Conservation (phyloP, 202 grass and related monocot genomes). For the Setaria italica region DNA sequence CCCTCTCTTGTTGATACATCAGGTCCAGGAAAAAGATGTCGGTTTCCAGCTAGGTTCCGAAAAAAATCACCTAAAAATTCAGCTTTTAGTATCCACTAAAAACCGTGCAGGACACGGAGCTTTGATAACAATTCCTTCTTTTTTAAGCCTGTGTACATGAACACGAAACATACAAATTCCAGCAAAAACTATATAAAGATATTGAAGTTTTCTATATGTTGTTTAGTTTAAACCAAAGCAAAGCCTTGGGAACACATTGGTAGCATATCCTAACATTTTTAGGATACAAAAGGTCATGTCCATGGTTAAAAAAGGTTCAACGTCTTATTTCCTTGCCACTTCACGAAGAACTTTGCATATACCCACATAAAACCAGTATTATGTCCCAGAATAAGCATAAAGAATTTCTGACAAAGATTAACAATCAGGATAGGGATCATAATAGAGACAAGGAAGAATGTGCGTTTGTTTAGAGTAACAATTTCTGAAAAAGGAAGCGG, state of each 20-base stretch:
- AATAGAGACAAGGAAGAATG: not conserved
- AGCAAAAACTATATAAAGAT: slow-evolving; percentile 16
- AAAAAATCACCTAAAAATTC: slow-evolving; percentile 52
- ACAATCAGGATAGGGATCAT: not conserved
- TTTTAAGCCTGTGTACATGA: slow-evolving; percentile 47
- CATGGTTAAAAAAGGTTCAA: not conserved
- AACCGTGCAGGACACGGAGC: slow-evolving; percentile 39
- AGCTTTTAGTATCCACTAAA: slow-evolving; percentile 41
- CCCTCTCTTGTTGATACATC: slow-evolving; percentile 35
- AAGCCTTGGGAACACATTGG: not conserved
- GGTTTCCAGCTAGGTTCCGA: slow-evolving; percentile 10
- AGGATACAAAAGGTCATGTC: not conserved
- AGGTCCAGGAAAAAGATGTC: slow-evolving; percentile 6
- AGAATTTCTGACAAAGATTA: not conserved
- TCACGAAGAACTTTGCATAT: not conserved
- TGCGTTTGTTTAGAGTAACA: not conserved
- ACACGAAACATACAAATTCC: slow-evolving; percentile 36
- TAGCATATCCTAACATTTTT: not conserved
- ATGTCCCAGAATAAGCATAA: not conserved
- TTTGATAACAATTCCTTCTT: slow-evolving; percentile 48
- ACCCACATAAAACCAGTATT: not conserved
- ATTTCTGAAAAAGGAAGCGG: not conserved
- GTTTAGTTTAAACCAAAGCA: slow-evolving; percentile 17
- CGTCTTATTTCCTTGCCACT: not conserved
- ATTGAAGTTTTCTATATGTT: slow-evolving; percentile 17